A percentile compares a stretch with the other conserved stretches of the same genome.
Conservation (phyloP, 2,329 filamentous ascomycete species). For the Microdochium paspali region DNA sequence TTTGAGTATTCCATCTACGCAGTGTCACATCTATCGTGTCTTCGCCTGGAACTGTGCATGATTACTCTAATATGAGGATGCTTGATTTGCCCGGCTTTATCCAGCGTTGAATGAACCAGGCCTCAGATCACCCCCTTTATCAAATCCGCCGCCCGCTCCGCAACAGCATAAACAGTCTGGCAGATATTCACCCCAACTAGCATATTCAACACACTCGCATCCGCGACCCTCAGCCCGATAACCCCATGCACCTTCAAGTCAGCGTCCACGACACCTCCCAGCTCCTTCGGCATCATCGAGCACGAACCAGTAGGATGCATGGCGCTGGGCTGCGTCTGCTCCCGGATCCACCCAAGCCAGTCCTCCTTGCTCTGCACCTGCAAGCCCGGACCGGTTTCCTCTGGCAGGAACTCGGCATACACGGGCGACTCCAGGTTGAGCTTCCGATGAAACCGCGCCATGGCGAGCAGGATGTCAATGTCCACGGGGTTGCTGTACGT, state of each 20-base stretch:
- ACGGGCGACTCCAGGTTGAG: constrained; percentile 17
- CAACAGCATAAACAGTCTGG: constrained; percentile 42
- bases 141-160: constrained; percentile 44
- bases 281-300: constrained; percentile 6
- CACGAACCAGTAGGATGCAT: not conserved
- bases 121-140: not conserved
- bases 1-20: too few relatives aligned
- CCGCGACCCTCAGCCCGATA: constrained; percentile 24
- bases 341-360: not conserved
- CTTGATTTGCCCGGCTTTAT: too few relatives aligned
- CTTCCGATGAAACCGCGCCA: constrained; percentile 21
- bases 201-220: constrained; percentile 26
- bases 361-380: constrained; percentile 2
- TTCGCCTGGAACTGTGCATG: too few relatives aligned
- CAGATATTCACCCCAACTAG: constrained; percentile 36
- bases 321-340: not conserved
- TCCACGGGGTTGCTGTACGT: constrained; percentile 27
- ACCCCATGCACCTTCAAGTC: constrained; percentile 26
- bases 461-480: constrained; percentile 20
- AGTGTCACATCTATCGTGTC: too few relatives aligned
- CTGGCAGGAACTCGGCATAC: constrained; percentile 17
- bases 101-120: too few relatives aligned
- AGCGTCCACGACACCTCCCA: constrained; percentile 26
- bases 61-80: too few relatives aligned
- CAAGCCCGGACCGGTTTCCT: constrained; percentile 17